Conservation (phyloP, 768 basidiomycete species). For the Lactifluus rugatus region DNA sequence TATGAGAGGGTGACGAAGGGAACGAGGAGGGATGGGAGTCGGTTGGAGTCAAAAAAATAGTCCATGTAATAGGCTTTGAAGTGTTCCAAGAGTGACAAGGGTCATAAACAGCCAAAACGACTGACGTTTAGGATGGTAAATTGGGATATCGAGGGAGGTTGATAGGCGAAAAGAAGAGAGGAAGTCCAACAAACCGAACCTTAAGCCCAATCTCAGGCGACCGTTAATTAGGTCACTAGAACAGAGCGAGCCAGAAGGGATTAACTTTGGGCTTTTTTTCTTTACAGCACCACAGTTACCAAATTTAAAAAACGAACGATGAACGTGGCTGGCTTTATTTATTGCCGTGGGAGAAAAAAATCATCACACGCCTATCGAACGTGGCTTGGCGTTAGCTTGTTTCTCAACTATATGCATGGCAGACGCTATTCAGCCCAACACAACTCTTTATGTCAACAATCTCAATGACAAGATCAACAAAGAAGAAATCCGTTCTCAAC, state of each 20-base stretch:
- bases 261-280: too few relatives aligned
- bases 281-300: too few relatives aligned
- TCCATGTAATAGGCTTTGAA: conserved; percentile 14
- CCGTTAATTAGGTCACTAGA: too few relatives aligned
- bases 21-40: conserved; percentile 41
- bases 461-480: conserved; percentile 91
- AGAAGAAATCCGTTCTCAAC: conserved; percentile 72
- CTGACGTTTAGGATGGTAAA: neutral
- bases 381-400: conserved; percentile 6
- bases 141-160: too few relatives aligned
- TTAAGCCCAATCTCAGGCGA: too few relatives aligned
- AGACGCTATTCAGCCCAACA: conserved; percentile 59
- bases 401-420: conserved; percentile 27
- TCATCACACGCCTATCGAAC: conserved; percentile 2
- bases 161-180: too few relatives aligned
- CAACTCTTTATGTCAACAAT: conserved; percentile 86
- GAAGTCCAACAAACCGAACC: too few relatives aligned
- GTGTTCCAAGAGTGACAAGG: conserved; percentile 9
- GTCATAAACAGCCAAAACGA: conserved; percentile 11
- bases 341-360: neutral
- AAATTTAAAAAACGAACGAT: neutral
- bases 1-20: conserved; percentile 71
- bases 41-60: conserved; percentile 12
- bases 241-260: neutral
- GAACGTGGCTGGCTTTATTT: neutral